Conservation (phyloP, 805 yeast species). For the Candida broadrunensis region DNA sequence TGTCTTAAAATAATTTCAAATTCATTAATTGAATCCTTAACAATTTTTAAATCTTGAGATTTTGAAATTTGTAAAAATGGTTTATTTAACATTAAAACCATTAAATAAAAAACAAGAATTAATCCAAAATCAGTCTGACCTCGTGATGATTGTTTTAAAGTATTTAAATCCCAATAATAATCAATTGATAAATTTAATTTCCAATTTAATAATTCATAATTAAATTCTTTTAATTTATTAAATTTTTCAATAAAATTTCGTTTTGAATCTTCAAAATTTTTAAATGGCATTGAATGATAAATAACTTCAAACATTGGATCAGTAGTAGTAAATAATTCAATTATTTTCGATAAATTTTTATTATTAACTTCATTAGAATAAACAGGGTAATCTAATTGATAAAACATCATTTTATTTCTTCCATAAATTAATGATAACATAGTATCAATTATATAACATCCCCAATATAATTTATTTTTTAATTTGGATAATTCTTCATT, state of each 20-base stretch:
- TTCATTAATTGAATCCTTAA: neutral
- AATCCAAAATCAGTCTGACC: neutral
- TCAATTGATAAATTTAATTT: neutral
- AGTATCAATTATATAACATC: conserved; percentile 2
- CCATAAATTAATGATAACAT: conserved; percentile 2
- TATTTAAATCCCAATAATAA: neutral
- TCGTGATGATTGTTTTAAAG: neutral
- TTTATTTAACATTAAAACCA: conserved; percentile 2
- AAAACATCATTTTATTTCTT: conserved; percentile 2
- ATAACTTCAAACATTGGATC: conserved; percentile 3
- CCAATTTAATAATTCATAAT: conserved; percentile 1
- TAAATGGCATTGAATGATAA: conserved; percentile 3
- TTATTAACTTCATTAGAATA: neutral
- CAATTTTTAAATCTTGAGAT: neutral
- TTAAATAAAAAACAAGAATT: conserved; percentile 2
- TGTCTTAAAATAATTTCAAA: neutral
- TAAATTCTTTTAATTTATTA: conserved; percentile 1
- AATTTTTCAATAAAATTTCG: neutral
- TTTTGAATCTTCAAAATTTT: conserved; percentile 3
- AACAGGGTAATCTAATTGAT: neutral
- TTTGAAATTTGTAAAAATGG: conserved; percentile 2
- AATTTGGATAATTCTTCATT: neutral
- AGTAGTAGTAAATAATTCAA: neutral
- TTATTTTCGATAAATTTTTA: neutral
- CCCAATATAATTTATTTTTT: conserved; percentile 3